Evolutionary conservation across 129 eudicot species (phyloP), one percentile per base, ranked within the genome.

Genomic region (Mikania micrantha): DNA sequence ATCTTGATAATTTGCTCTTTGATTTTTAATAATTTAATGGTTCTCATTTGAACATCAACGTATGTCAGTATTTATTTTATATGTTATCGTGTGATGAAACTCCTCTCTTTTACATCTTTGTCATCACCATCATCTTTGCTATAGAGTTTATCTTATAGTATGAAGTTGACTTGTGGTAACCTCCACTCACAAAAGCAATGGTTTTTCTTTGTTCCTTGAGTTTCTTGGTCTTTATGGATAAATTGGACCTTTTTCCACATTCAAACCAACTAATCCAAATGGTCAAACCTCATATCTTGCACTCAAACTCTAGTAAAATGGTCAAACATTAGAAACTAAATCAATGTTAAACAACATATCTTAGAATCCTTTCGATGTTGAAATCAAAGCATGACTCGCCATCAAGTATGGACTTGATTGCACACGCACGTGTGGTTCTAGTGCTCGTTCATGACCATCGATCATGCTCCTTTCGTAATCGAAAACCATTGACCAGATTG

Each of bases 151-250:
- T 56, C 62, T 56, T 1, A 56, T 56, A 12, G 36, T 56, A 25
- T 19, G 62, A 56, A 56, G 62, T 56, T 56, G 62, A 56, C 62
- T 12, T 27, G 62, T 64, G 69, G 27, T 13, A 8, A 24, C 41
- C 40, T 36, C 69, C 52, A 64, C 54, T 44, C 69, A 41, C 36
- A 56, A 64, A 64, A 40, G 69, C 69, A 22, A 35, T 68, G 28
- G 40, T 68, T 13, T 69, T 28, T 22, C 39, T 20, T 21, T 52
- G 28, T 53, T 32, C 36, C 39, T 8, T 4, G 53, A 21, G 35
- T 69, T 52, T 49, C 36, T 49, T 32, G 22, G 45, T 60, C 44
- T 60, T 61, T 49, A 61, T 61, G 16, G 48, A 35, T 10, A 17
- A 35, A 4, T 61, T 35, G 67, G 42, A 56, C 62, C 28, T 20